These are phyloP conservation scores for Seiridium cupressi DNA, from an alignment of 2,329 filamentous ascomycete species.

Conservation along the genomic window DNA sequence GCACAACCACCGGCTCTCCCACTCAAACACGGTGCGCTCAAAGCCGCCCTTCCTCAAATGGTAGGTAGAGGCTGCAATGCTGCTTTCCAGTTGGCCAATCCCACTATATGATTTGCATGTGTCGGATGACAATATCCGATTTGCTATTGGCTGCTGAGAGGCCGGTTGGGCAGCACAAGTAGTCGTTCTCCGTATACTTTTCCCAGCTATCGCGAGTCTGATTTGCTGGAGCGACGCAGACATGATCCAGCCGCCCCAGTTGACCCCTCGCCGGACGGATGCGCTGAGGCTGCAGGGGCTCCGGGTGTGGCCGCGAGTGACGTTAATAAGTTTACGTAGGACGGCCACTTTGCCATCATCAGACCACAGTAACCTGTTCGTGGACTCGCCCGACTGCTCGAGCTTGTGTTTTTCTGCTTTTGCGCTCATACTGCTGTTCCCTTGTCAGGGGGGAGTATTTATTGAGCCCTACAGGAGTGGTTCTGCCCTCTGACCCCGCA, in stretches of 20 bases:
- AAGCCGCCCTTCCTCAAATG: neutral
- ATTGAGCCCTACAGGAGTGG: no score
- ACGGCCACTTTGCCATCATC: conserved; percentile 6
- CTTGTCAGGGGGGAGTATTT: no score
- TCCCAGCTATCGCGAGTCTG: neutral
- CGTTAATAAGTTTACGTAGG: neutral
- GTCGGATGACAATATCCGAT: conserved; percentile 3
- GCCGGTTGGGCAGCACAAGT: neutral
- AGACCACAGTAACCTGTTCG: conserved; percentile 6
- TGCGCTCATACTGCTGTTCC: no score
- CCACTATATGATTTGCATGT: neutral
- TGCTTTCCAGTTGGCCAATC: conserved; percentile 6
- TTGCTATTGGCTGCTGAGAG: conserved; percentile 1
- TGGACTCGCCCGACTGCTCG: neutral
- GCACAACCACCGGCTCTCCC: no score
- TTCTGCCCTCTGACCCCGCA: neutral
- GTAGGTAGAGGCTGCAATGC: conserved; percentile 2
- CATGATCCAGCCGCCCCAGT: neutral
- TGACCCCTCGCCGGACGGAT: conserved; percentile 1
- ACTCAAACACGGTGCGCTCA: neutral
- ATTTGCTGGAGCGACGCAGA: conserved; percentile 1
- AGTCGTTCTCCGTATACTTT: neutral
- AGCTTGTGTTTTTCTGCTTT: neutral
- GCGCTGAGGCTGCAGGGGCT: neutral
- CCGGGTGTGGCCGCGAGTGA: neutral